phyloP scores from a whole-genome alignment of 345 rosid genomes.

The Pistacia atlantica region DNA sequence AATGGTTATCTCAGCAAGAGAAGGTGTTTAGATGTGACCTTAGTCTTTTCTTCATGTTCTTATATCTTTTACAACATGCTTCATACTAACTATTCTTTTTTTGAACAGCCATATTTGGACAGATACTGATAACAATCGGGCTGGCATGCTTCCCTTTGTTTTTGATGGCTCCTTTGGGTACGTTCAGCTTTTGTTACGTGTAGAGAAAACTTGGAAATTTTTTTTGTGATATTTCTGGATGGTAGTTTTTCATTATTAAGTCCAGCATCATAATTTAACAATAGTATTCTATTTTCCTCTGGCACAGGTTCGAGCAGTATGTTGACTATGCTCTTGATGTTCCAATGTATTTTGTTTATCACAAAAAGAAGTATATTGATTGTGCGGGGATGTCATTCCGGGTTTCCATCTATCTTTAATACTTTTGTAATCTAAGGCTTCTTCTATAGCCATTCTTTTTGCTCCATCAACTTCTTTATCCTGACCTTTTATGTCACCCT shows the following conservation, averaged over 20 bases:
- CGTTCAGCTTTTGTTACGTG: slow-evolving; percentile 29
- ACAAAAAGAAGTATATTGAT: slow-evolving; percentile 81
- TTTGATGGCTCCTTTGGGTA: slow-evolving; percentile 93
- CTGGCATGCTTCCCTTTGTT: slow-evolving; percentile 98
- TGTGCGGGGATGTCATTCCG: slow-evolving; percentile 95
- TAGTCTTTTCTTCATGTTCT: slow-evolving; percentile 6
- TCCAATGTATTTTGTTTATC: slow-evolving; percentile 97
- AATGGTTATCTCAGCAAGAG: slow-evolving; percentile 98
- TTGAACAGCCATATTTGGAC: slow-evolving; percentile 91
- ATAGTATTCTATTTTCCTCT: slow-evolving; percentile 5
- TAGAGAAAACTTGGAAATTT: slow-evolving; percentile 6
- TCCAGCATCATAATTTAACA: neutral
- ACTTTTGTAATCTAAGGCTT: slow-evolving; percentile 37
- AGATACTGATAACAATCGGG: slow-evolving; percentile 87
- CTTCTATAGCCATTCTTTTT: slow-evolving; percentile 9
- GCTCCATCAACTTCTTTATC: neutral
- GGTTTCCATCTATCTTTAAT: slow-evolving; percentile 66
- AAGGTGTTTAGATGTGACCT: slow-evolving; percentile 51
- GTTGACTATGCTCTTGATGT: slow-evolving; percentile 99
- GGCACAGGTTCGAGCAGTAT: slow-evolving; percentile 92
- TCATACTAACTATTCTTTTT: slow-evolving; percentile 27
- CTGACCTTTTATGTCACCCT: neutral
- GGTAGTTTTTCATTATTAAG: neutral
- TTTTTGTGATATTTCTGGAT: neutral
- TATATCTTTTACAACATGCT: slow-evolving; percentile 4